Evolutionary conservation across 75 land plant genomes (phyloP), one percentile per base, ranked within the genome.

Genomic region (Picea glauca): DNA sequence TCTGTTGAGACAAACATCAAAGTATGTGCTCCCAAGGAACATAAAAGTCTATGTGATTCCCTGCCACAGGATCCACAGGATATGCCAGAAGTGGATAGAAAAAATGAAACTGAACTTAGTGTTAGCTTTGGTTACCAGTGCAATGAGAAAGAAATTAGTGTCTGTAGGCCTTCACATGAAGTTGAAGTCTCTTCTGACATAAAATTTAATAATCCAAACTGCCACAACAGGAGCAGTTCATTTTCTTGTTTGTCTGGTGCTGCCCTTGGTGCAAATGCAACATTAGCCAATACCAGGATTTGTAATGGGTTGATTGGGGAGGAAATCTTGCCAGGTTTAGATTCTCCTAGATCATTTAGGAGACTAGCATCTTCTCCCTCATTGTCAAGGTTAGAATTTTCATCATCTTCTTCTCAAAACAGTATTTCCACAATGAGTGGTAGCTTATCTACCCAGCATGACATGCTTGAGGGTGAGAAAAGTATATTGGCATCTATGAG

Each of bases 241-340:
- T 89, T 92, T 64, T 88, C 94, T 54, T 88, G 94, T 60, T 73
- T 95, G 18, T 91, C 95, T 56, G 95, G 95, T 40, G 98, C 95
- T 59, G 95, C 95, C 15, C 59, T 95, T 58, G 90, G 98, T 80
- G 98, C 93, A 40, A 95, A 95, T 80, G 87, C 87, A n/a, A 95
- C 98, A 32, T 85, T 93, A 30, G 93, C 89, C 12, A 95, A 93
- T 81, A 93, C 92, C 74, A 85, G 85, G 63, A 79, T 95, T 5
- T 89, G 91, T 83, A 93, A 93, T 82, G 98, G 98, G 62, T 78
- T 86, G 9, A 75, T 95, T 61, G 86, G 88, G 4, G 84, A 26
- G 26, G 26, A 26, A 26, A 26, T 26, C 26, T 26, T 26, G 26
- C 26, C 26, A 26, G 26, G 26, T 26, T 26, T 26, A 26, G 26